Base-by-base conservation (phyloP, 202 grass and related monocot genomes). In the Hordeum pubiflorum region DNA sequence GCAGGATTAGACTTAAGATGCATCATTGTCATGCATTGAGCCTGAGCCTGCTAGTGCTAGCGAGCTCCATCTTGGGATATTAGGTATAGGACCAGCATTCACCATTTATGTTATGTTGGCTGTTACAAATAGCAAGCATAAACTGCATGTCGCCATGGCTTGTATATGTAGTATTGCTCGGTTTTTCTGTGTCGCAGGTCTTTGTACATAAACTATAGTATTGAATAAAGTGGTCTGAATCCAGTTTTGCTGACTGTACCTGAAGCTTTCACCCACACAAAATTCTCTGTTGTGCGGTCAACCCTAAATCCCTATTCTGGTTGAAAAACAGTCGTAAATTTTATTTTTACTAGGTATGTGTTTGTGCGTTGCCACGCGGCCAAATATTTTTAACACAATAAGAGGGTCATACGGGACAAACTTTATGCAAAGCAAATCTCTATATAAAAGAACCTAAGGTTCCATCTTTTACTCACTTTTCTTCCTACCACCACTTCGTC, bases 71-170 rank as follows among this genome's bases (percentile, higher is more conserved):
- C 75, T 72, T 86, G 75, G 62, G 69, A 75, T 31, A 75, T 76
- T 90, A 83, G 75, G 34, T 79, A 86, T 79, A 83, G 74, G 68
- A 79, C 76, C 43, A 63, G 55, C n/a, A 71, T 80, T 80, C 56
- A n/a, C 60, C 80, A 86, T 90, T 86, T 80, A 83, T 76, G 88
- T 72, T 79, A 76, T 86, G 84, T 64, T 83, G 79, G 88, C 79
- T 86, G 43, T 89, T 79, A 70, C 83, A 86, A 69, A 75, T 83
- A 76, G 88, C 88, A 75, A 90, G 69, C 80, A 83, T 86, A 76
- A 83, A 83, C 84, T 76, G 75, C 63, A 20, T 34, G n/a, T 57
- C 43, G 29, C 32, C 52, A 46, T 86, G 74, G 76, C 41, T 90
- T 90, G 80, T 89, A 69, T 76, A 86, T 75, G 61, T 76, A 75